Conservation (phyloP, 1,139 yeast genomes). For the Eremothecium coryli region DNA sequence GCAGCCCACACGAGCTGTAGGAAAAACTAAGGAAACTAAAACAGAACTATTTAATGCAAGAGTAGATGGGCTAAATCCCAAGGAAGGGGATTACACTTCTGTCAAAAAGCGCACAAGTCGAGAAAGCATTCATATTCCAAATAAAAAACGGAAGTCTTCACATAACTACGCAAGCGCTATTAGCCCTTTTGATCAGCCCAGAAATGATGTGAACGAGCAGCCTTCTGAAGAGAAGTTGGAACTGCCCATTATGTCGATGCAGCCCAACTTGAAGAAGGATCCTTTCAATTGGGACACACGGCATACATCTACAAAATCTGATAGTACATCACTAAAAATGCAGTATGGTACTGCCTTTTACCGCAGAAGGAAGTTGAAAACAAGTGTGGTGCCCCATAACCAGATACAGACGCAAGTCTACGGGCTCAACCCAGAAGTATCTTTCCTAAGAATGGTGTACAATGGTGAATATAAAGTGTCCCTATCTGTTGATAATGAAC, state of each 20-base stretch:
- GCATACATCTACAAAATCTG: conserved; percentile 11
- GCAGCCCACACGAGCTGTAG: too few relatives aligned
- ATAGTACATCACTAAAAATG: background rate
- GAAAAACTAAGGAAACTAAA: too few relatives aligned
- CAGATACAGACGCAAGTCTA: background rate
- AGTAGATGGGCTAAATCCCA: too few relatives aligned
- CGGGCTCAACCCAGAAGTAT: conserved; percentile 17
- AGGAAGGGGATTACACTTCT: too few relatives aligned
- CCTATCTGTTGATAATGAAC: conserved; percentile 21
- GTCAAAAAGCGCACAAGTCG: conserved; percentile 3
- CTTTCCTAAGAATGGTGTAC: conserved; percentile 30
- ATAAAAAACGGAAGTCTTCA: conserved; percentile 2
- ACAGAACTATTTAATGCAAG: too few relatives aligned
- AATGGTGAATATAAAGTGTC: conserved; percentile 32
- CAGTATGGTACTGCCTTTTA: conserved; percentile 14
- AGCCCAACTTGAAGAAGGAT: conserved; percentile 16
- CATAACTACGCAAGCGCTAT: background rate
- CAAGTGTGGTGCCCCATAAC: background rate
- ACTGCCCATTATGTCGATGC: conserved; percentile 8
- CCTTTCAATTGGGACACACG: conserved; percentile 27
- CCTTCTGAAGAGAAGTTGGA: conserved; percentile 9
- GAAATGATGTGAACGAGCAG: conserved; percentile 6
- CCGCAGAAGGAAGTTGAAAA: conserved; percentile 2
- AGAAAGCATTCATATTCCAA: conserved; percentile 7
- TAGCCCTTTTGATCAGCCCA: background rate